Percentiles rank a stretch among this genome's conserved stretches.
These are phyloP conservation scores for Collariella sp. DNA, from an alignment of 495 filamentous ascomycete species.

Conservation along the genomic window DNA sequence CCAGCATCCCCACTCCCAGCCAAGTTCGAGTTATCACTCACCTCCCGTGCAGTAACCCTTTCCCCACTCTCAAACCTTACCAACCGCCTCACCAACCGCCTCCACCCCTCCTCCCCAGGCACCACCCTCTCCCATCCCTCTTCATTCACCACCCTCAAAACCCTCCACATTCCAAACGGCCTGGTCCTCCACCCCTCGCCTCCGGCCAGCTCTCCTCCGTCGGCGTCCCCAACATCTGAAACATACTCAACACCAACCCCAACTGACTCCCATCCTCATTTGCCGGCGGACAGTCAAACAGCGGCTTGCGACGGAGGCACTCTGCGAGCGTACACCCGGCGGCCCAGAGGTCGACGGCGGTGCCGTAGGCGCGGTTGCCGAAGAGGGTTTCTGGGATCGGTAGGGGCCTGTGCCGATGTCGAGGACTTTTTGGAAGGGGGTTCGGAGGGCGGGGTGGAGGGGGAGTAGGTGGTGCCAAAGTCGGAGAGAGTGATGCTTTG, in stretches of 20 bases:
- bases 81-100: constrained; percentile 23
- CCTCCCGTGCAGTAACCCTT: constrained; percentile 20
- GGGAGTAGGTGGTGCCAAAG: constrained; percentile 85
- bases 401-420: constrained; percentile 93
- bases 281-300: constrained; percentile 63
- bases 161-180: constrained; percentile 45
- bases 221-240: constrained; percentile 80
- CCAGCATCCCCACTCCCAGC: background rate
- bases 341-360: constrained; percentile 78
- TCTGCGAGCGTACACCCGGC: constrained; percentile 77
- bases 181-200: constrained; percentile 39
- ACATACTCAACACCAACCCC: constrained; percentile 81
- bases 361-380: constrained; percentile 62
- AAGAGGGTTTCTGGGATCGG: constrained; percentile 83
- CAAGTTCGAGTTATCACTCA: background rate
- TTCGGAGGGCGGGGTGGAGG: constrained; percentile 52
- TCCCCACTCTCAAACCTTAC: constrained; percentile 28
- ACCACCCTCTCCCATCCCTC: constrained; percentile 29
- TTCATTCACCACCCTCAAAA: constrained; percentile 36
- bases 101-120: constrained; percentile 21
- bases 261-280: constrained; percentile 88
- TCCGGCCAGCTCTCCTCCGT: constrained; percentile 67
- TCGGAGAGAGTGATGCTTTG: constrained; percentile 75
- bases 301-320: constrained; percentile 41
- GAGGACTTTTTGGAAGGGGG: constrained; percentile 63